phyloP scores from a whole-genome alignment of 441 rosid genomes.

The Erysimum pusillum region DNA sequence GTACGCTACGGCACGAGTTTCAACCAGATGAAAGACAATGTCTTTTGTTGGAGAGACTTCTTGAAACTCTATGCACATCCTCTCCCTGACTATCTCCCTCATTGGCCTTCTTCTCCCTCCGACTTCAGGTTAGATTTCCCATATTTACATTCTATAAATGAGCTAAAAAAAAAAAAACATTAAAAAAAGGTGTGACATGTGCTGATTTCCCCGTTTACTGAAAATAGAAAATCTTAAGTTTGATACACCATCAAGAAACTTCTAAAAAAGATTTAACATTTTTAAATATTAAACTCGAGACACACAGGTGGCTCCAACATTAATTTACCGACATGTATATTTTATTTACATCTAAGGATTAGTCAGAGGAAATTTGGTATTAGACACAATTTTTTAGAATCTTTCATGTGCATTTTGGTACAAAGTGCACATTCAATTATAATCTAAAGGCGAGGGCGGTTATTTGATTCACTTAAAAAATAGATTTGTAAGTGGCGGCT shows the following conservation, averaged over 20 bases:
- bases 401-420: conserved; percentile 1
- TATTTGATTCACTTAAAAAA: background rate
- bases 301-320: background rate
- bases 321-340: background rate
- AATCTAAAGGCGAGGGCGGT: conserved; percentile 13
- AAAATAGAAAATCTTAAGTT: background rate
- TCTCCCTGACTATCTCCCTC: conserved; percentile 60
- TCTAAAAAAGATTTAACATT: conserved; percentile 9
- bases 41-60: conserved; percentile 91
- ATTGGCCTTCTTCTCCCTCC: conserved; percentile 83
- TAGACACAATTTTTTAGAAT: background rate
- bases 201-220: background rate
- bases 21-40: conserved; percentile 75
- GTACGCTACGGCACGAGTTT: conserved; percentile 91
- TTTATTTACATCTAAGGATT: background rate
- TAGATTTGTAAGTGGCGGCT: conserved; percentile 40
- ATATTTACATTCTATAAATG: background rate
- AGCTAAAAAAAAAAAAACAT: too few relatives aligned
- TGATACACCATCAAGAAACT: background rate
- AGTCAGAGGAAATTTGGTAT: background rate
- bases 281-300: background rate
- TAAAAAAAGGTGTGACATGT: too few relatives aligned
- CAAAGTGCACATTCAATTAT: conserved; percentile 1
- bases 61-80: conserved; percentile 76
- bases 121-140: conserved; percentile 63